Percentiles rank a stretch among this genome's conserved stretches.
phyloP scores from a whole-genome alignment of 208 protist species.

The Leishmania turanica region DNA sequence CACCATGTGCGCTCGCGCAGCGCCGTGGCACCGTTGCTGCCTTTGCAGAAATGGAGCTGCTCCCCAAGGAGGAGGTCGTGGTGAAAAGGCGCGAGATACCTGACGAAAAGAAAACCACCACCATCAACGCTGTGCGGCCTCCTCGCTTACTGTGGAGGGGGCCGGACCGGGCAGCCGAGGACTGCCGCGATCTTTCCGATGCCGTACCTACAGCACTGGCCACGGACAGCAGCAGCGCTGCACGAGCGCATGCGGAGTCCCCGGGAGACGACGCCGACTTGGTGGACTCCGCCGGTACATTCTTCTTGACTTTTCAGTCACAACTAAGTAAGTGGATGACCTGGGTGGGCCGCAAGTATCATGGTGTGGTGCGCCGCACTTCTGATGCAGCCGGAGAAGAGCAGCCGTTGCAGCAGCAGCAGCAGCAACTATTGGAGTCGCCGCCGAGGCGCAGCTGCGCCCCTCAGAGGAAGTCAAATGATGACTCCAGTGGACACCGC shows the following conservation, averaged over 20 bases:
- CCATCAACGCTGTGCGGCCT: too few species aligned
- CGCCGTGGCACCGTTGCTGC: constrained; percentile 2
- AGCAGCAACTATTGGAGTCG: too few species aligned
- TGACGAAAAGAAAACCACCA: not conserved
- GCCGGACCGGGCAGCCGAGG: too few species aligned
- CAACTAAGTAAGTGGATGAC: not conserved
- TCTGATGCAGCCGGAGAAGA: not conserved
- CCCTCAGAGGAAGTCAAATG: not conserved
- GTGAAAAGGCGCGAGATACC: not conserved
- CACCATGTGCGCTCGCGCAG: not conserved
- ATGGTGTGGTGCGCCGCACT: not conserved
- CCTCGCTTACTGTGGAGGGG: not conserved
- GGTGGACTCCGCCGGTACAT: not conserved
- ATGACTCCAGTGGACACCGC: not conserved
- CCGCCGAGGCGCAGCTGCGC: not conserved
- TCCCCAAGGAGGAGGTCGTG: not conserved
- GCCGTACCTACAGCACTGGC: too few species aligned
- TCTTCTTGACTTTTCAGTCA: not conserved
- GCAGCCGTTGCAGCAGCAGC: not conserved
- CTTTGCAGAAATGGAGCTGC: not conserved
- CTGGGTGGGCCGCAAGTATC: constrained; percentile 1
- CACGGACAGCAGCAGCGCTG: not conserved
- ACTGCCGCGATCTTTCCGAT: not conserved
- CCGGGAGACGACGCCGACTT: not conserved
- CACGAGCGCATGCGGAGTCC: not conserved